Percentiles rank a stretch among this genome's conserved stretches.
Conservation (phyloP, 345 rosid species). For the Jatropha curcas region DNA sequence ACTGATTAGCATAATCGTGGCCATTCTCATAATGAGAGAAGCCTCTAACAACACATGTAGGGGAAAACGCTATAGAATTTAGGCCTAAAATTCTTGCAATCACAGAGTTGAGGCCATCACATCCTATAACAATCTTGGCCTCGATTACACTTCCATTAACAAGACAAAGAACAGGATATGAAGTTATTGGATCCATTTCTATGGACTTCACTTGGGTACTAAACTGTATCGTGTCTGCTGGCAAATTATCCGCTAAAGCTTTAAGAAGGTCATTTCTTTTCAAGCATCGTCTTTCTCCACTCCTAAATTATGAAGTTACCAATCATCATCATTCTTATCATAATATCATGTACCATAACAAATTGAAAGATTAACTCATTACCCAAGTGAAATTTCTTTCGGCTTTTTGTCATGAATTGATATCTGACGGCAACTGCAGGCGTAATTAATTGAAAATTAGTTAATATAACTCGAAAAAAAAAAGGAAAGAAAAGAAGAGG, state of each 20-base stretch:
- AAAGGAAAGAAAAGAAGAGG: not conserved
- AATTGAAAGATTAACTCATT: too few species aligned
- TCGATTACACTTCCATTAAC: constrained; percentile 34
- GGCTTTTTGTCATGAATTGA: constrained; percentile 4
- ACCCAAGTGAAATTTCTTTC: not conserved
- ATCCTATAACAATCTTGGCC: constrained; percentile 40
- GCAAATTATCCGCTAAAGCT: constrained; percentile 45
- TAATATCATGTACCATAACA: too few species aligned
- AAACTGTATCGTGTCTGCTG: constrained; percentile 35
- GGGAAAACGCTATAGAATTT: not conserved
- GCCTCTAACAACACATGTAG: constrained; percentile 15
- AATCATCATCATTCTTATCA: not conserved
- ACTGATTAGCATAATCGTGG: not conserved
- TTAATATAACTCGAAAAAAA: too few species aligned
- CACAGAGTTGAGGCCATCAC: constrained; percentile 23
- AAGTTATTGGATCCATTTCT: constrained; percentile 30
- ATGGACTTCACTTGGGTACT: constrained; percentile 39
- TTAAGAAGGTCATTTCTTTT: constrained; percentile 46
- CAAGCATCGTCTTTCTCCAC: constrained; percentile 54
- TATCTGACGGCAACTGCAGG: not conserved
- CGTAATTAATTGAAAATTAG: too few species aligned
- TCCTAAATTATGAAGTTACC: constrained; percentile 21
- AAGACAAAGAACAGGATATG: constrained; percentile 33
- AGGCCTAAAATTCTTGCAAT: constrained; percentile 4
- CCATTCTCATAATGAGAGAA: constrained; percentile 16